Conservation (phyloP, 352 stramenopile species). For the Phytophthora tubulina region DNA sequence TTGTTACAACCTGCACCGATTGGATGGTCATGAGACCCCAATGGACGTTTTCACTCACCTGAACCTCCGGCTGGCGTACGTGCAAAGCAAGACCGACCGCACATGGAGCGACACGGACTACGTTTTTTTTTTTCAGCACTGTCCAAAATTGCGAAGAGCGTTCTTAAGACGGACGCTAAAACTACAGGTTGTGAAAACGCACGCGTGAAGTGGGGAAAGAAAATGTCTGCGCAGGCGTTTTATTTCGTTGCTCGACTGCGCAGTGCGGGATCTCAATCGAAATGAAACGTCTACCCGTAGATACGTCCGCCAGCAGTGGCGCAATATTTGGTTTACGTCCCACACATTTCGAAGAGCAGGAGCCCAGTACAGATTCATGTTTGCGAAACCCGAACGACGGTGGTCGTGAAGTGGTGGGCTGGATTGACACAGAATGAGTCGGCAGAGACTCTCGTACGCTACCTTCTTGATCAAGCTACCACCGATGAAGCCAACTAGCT, state of each 20-base stretch:
- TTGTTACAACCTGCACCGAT: slow-evolving; percentile 13
- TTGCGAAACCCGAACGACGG: slow-evolving; percentile 8
- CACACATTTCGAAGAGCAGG: slow-evolving; percentile 21
- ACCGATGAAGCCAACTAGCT: slow-evolving; percentile 20
- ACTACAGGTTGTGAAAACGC: slow-evolving; percentile 15
- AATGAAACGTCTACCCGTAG: background rate
- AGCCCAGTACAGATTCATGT: slow-evolving; percentile 28
- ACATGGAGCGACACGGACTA: slow-evolving; percentile 16
- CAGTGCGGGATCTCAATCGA: slow-evolving; percentile 11
- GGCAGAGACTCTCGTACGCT: slow-evolving; percentile 18
- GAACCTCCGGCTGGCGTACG: background rate
- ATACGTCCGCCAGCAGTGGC: slow-evolving; percentile 11
- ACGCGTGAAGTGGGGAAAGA: slow-evolving; percentile 19
- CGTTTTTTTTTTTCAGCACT: slow-evolving; percentile 8
- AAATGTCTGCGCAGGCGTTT: slow-evolving; percentile 15
- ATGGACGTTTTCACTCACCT: slow-evolving; percentile 5
- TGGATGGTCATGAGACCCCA: background rate
- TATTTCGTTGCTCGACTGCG: slow-evolving; percentile 17
- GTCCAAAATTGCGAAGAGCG: slow-evolving; percentile 11
- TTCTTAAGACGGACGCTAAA: slow-evolving; percentile 3
- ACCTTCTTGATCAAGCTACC: slow-evolving; percentile 13
- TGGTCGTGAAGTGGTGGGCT: slow-evolving; percentile 17
- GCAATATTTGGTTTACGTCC: slow-evolving; percentile 18
- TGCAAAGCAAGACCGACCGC: slow-evolving; percentile 9
- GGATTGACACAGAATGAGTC: slow-evolving; percentile 25